A percentile compares a stretch with the other conserved stretches of the same genome.
Conservation (phyloP, 257 asterid species). For the Jaltomata sinuosa region DNA sequence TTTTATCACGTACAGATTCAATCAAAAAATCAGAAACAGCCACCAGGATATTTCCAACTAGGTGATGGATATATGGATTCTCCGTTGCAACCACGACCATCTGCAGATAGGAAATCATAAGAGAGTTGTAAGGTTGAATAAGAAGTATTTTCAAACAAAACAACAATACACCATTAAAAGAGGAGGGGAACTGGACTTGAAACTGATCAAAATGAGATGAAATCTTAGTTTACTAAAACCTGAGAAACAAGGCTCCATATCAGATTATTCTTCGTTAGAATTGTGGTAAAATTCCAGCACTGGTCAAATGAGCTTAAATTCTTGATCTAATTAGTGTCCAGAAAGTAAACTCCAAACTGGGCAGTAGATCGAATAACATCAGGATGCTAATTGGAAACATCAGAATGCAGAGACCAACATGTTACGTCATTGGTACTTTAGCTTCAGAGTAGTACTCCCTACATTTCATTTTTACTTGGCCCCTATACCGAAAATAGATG, state of each 20-base stretch:
- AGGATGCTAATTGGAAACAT: neutral
- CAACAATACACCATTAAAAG: neutral
- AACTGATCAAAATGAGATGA: neutral
- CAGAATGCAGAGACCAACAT: neutral
- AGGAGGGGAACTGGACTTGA: neutral
- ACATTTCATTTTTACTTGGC: too few species aligned
- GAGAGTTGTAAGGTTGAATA: neutral
- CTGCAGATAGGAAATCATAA: slow-evolving; percentile 32
- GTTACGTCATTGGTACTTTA: neutral
- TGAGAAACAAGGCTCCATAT: neutral
- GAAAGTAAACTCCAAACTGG: neutral
- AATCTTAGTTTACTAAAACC: neutral
- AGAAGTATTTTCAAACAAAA: neutral
- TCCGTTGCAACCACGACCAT: slow-evolving; percentile 40
- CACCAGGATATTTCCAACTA: slow-evolving; percentile 50
- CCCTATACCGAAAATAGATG: too few species aligned
- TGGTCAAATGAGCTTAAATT: neutral
- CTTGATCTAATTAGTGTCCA: neutral
- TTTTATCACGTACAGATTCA: slow-evolving; percentile 39
- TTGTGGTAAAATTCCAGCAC: neutral
- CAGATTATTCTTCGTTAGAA: neutral
- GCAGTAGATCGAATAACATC: neutral
- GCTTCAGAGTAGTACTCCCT: neutral
- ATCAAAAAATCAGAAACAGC: slow-evolving; percentile 54
- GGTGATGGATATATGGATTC: slow-evolving; percentile 49